Base-by-base conservation (phyloP, 2,329 filamentous ascomycete species). In the Xylariaceae sp. region DNA sequence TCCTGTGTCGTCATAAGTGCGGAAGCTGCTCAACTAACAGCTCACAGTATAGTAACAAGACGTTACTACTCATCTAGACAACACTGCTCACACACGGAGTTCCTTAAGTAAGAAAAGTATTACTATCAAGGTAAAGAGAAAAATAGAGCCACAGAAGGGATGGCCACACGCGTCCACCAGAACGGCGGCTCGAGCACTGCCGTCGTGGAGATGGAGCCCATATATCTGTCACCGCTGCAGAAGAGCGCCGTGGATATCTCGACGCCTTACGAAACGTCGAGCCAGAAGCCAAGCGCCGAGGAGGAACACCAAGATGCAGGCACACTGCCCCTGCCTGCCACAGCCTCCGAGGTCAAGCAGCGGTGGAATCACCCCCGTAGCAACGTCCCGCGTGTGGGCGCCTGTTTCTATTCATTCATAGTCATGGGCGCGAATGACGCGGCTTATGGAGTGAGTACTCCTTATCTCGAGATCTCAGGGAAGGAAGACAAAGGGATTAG, bases 381-480 rank as follows among this genome's bases (percentile, higher is more conserved):
- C 2, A 85, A 82, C 53, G 70, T 76, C 2, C 71, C 73, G 57
- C 76, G 78, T 8, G 72, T 83, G 1, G 69, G 73, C 2, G 76
- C 83, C 0, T 78, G 80, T 0, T 85, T 85, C 67, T 84, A 77
- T 73, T 78, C 77, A 6, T 82, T 87, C 55, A 63, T 82, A 4
- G 77, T 82, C 1, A 79, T 83, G 66, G 84, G 84, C 0, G 76
- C 80, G 8, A 84, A 83, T 49, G 82, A 84, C 67, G 77, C 80
- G 2, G 80, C 80, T 9, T 83, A 83, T 48, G 82, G 82, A 57
- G 80, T 81, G 67, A 72, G 78, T 71, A 43, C 37, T 27, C 6
- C 15, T 15, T 21, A 35, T n/a, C n/a, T n/a, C n/a, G n/a, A n/a
- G n/a, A n/a, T n/a, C n/a, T n/a, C n/a, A n/a, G n/a, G n/a, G n/a